Evolutionary conservation across 805 yeast species (phyloP).

Genomic region (Starmerella cellae): DNA sequence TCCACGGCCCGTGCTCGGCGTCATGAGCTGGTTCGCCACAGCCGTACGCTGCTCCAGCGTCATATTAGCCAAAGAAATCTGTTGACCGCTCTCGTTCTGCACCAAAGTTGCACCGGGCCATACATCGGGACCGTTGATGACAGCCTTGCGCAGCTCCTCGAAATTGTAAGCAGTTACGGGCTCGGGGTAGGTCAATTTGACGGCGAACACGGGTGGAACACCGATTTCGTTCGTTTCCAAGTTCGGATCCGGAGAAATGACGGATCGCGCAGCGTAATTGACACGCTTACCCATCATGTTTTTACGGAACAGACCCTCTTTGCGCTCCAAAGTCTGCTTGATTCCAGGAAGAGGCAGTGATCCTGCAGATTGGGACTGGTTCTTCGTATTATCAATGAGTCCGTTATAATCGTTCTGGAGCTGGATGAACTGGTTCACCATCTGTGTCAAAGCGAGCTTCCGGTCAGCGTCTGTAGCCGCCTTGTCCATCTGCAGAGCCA

Average conservation of each 20-base stretch:
- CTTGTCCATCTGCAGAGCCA: slow-evolving; percentile 46
- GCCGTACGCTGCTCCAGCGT: slow-evolving; percentile 88
- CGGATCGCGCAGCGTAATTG: slow-evolving; percentile 97
- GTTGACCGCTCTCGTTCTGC: slow-evolving; percentile 86
- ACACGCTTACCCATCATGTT: slow-evolving; percentile 99
- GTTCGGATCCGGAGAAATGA: slow-evolving; percentile 97
- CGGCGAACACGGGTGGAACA: slow-evolving; percentile 97
- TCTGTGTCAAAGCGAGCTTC: slow-evolving; percentile 65
- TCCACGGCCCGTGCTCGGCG: slow-evolving; percentile 39
- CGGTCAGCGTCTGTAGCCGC: slow-evolving; percentile 48
- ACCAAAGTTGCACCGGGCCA: slow-evolving; percentile 99
- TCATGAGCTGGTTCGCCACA: slow-evolving; percentile 80
- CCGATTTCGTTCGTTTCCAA: slow-evolving; percentile 97
- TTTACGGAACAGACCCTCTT: slow-evolving; percentile 89
- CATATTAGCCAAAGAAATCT: slow-evolving; percentile 76
- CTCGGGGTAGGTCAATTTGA: slow-evolving; percentile 90
- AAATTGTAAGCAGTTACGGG: slow-evolving; percentile 91
- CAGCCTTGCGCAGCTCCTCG: slow-evolving; percentile 82
- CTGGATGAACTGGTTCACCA: slow-evolving; percentile 92
- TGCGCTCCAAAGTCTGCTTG: slow-evolving; percentile 94
- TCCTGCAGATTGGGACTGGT: slow-evolving; percentile 56
- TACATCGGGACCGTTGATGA: slow-evolving; percentile 89
- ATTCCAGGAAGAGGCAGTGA: slow-evolving; percentile 83
- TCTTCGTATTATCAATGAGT: slow-evolving; percentile 82
- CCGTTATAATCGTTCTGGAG: slow-evolving; percentile 91